Percentiles rank a stretch among this genome's conserved stretches.
Conservation (phyloP, 2,329 filamentous ascomycete genomes). For the Fonsecaea monophora region DNA sequence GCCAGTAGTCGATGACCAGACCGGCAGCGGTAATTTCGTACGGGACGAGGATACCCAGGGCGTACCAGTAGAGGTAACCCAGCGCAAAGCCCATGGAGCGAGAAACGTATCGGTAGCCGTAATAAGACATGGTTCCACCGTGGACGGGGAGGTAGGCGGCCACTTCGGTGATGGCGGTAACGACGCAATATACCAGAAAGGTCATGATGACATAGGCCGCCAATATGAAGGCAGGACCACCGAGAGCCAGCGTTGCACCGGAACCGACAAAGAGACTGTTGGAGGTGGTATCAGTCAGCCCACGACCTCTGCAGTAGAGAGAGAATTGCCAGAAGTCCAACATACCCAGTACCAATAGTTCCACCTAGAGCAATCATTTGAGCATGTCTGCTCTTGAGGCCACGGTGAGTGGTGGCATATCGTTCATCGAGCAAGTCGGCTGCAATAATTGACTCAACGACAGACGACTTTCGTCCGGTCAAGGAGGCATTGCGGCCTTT, state of each 20-base stretch:
- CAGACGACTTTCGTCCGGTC: constrained; percentile 30
- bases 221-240: constrained; percentile 40
- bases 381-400: constrained; percentile 52
- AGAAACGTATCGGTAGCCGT: constrained; percentile 53
- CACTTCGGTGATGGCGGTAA: constrained; percentile 55
- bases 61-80: constrained; percentile 58
- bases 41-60: constrained; percentile 54
- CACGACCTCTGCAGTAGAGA: not conserved
- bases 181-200: constrained; percentile 54
- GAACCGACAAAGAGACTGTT: constrained; percentile 38
- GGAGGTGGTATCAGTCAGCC: constrained; percentile 5
- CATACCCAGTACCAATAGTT: constrained; percentile 39
- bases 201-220: constrained; percentile 48
- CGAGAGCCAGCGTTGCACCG: constrained; percentile 33
- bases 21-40: constrained; percentile 71
- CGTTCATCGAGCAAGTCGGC: constrained; percentile 50
- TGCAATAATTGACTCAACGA: constrained; percentile 46
- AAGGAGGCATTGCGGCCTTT: constrained; percentile 24
- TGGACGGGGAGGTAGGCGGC: constrained; percentile 54
- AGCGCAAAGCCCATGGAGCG: constrained; percentile 52
- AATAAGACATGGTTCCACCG: constrained; percentile 53
- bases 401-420: constrained; percentile 50
- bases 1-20: constrained; percentile 71
- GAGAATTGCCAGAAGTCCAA: not conserved
- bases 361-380: constrained; percentile 46